These are phyloP conservation scores for Tolypocladium inflatum DNA, from an alignment of 2,329 filamentous ascomycete genomes.

Conservation along the genomic window DNA sequence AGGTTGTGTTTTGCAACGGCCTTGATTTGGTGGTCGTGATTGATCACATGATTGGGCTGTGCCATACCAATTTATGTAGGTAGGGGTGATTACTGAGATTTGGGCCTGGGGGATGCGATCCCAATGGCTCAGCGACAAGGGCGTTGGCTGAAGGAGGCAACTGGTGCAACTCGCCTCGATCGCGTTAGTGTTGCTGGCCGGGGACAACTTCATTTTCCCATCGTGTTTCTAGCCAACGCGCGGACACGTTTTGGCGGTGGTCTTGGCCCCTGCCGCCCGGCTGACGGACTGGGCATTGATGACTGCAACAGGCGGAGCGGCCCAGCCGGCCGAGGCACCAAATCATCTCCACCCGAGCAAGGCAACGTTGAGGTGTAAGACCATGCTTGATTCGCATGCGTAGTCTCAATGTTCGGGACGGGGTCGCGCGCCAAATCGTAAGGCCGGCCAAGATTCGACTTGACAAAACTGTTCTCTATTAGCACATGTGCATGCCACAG, in stretches of 20 bases:
- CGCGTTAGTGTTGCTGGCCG: not conserved
- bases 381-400: not conserved
- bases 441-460: not conserved
- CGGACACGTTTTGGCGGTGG: not conserved
- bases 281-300: not conserved
- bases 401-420: not conserved
- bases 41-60: slow-evolving; percentile 11
- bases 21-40: slow-evolving; percentile 7
- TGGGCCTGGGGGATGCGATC: not conserved
- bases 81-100: not conserved
- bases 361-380: not conserved
- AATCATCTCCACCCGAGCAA: not conserved
- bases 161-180: not conserved
- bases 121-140: not conserved
- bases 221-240: not conserved
- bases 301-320: not conserved
- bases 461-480: not conserved
- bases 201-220: not conserved
- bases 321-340: not conserved
- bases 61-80: not conserved
- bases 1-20: slow-evolving; percentile 4
- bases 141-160: not conserved
- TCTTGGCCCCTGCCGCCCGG: not conserved
- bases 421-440: not conserved
- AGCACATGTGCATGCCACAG: not conserved